Evolutionary conservation across 164 flowering plant species (phyloP), one percentile per base, ranked within the genome.

Genomic region (Litsea cubeba): DNA sequence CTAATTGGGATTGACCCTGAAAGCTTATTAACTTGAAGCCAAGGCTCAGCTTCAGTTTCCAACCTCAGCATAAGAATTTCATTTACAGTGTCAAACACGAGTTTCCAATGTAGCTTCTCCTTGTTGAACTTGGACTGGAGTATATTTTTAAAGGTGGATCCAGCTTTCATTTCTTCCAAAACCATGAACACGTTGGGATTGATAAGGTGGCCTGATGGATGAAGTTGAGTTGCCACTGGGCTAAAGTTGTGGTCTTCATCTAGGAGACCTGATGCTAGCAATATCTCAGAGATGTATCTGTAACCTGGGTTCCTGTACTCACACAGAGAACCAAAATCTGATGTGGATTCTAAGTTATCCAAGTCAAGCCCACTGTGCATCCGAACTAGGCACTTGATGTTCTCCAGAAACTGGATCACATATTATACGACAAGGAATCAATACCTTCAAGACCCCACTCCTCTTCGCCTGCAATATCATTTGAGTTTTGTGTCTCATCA

Each of bases 251-350:
- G 82, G 72, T 89, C 89, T 74, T 87, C 80, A 63, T 84, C 91
- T 68, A 92, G 93, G 63, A 93, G 80, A 35, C 94, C 94, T 18
- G 94, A 91, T 71, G 93, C 91, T 72, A 78, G 73, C 72, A 96
- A 54, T 78, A 92, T 86, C 74, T 89, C 92, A 12, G 79, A 82
- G 58, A 96, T 81, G 82, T 91, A 94, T 76, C 80, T 78, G 75
- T 88, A 85, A 32, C 88, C 88, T 24, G 86, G 84, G 74, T 87
- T 85, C 62, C 69, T 69, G 74, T 75, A 79, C 22, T 86, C 81
- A 22, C 80, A 73, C 24, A 78, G 62, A 4, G 83, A 72, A 28
- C 86, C 79, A 69, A 77, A 76, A 60, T 80, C 83, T 50, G 69
- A 76, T 70, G 76, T 75, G 67, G 77, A 58, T 80, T 84, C 84